Percentiles rank a stretch among this genome's conserved stretches.
These are phyloP conservation scores for Nothopassalora personata DNA, from an alignment of 2,329 filamentous ascomycete genomes.

Conservation along the genomic window DNA sequence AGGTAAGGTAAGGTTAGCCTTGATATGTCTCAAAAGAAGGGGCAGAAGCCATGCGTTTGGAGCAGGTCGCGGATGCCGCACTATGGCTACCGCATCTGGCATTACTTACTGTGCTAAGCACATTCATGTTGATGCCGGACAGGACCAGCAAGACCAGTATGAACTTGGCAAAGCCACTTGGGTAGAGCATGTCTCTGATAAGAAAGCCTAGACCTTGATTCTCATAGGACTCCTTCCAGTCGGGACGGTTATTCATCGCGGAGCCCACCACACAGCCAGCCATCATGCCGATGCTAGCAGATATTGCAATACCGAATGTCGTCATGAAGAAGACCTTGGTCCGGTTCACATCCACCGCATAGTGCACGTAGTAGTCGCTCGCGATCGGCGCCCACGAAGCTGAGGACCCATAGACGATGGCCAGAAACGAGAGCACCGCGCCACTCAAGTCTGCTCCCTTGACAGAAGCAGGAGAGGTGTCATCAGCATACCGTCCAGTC, in stretches of 20 bases:
- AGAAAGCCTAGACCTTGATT: conserved; percentile 45
- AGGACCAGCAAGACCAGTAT: conserved; percentile 38
- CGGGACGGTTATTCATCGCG: conserved; percentile 37
- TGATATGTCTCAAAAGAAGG: too few species aligned
- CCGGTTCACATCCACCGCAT: conserved; percentile 35
- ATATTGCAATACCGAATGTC: conserved; percentile 38
- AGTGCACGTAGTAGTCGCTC: conserved; percentile 42
- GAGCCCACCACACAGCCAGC: conserved; percentile 37
- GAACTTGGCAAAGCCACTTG: conserved; percentile 46
- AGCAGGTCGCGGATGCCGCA: too few species aligned
- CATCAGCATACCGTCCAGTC: conserved; percentile 41
- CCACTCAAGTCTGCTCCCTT: conserved; percentile 29
- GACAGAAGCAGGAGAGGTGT: conserved; percentile 27
- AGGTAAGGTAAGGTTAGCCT: too few species aligned
- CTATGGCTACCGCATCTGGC: too few species aligned
- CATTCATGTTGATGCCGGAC: conserved; percentile 36
- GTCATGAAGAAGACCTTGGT: conserved; percentile 41
- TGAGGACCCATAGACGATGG: conserved; percentile 37
- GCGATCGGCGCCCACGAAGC: conserved; percentile 40
- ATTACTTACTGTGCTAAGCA: conserved; percentile 31
- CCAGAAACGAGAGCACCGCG: conserved; percentile 28
- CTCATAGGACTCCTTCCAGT: conserved; percentile 37
- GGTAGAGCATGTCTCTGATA: conserved; percentile 43
- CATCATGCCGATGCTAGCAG: conserved; percentile 42
- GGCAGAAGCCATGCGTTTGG: too few species aligned